Evolutionary conservation across 139 green algal genomes (phyloP), one percentile per base, ranked within the genome.

Genomic region (Asterochloris sp.): DNA sequence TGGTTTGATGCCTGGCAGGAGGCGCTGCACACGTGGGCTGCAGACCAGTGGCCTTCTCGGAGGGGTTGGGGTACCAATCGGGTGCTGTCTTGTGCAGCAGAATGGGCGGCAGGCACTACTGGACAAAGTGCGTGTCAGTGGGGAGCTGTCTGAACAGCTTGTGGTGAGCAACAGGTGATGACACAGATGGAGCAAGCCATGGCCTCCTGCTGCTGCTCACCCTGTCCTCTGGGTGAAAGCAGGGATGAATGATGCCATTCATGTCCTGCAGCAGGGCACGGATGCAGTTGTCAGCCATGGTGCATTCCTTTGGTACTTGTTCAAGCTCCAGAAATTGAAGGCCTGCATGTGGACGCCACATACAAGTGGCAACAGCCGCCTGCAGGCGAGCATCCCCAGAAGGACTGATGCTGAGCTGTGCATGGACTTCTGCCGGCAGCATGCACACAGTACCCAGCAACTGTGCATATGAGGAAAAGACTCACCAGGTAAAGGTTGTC

Each of bases 191-290:
- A 54, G 38, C 38, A 54, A 54, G 38, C 38, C 38, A 54, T 54
- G 38, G 38, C 38, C 6, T 54, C 6, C 38, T 54, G 38, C 38
- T 54, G 77, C 17, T 11, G 38, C 89, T 80, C 62, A 95, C 90
- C 82, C 92, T 86, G 91, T 99, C 97, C 89, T 99, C 97, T 13
- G 97, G 97, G 84, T 99, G 97, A 85, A 99, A 99, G 93, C 97
- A 99, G 9, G 97, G 97, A 85, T 99, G 97, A 78, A 99, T 99
- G 91, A 99, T 99, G 19, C 97, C 97, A 87, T 99, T 99, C 97
- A 99, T 99, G 86, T 99, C 97, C 83, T 96, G 91, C 68, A 81
- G 13, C 14, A 71, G 66, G 21, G 21, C 66, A 71, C 66, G 9
- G 17, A 26, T 21, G 19, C 66, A 71, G 19, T 71, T 71, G 38